Base-by-base conservation (phyloP, 2,329 filamentous ascomycete species). In the Trichophyton mentagrophytes region DNA sequence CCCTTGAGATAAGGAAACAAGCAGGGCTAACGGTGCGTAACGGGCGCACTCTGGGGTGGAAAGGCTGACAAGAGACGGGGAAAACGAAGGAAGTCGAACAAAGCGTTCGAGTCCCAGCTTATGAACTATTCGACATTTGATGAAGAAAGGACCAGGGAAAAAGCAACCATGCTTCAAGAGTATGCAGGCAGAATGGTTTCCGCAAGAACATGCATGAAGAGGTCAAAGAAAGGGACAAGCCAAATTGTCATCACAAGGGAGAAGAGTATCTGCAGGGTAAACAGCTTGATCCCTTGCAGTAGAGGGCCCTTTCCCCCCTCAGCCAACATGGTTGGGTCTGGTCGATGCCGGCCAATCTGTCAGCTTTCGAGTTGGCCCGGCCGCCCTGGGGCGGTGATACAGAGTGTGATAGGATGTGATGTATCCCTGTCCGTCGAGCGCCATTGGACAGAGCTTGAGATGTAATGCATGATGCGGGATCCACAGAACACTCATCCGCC, bases 321-420 rank as follows among this genome's bases (percentile, higher is more conserved):
- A 36, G 27, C 51, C 25, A 17, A 36, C 51, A 33, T 51, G 46
- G 51, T 30, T 36, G 27, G 20, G 11, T 33, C 51, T 55, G 51
- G 13, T n/a, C 9, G 51, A 36, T 36, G 27, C 51, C 8, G 13
- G 51, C 51, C 51, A 55, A 55, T 55, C 51, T 20, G 51, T 20
- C 51, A 36, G 51, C 51, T 27, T 27, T 22, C 46, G 25, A 5
- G 46, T 27, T 51, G 51, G 51, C 13, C 40, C 30, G 51, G 51
- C 51, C 51, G 51, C 17, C 27, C 51, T 55, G n/a, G n/a, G n/a
- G 51, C n/a, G 15, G 51, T 55, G 51, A 55, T 55, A 55, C 51
- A 55, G 27, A 55, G 46, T 55, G 51, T 55, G 51, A 55, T 55
- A 33, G 40, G 51, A 55, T 55, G 51, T 55, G 51, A 55, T 55